Percentiles rank a stretch among this genome's conserved stretches.
Conservation (phyloP, 2,329 filamentous ascomycete genomes). For the Colletotrichum coccodes region DNA sequence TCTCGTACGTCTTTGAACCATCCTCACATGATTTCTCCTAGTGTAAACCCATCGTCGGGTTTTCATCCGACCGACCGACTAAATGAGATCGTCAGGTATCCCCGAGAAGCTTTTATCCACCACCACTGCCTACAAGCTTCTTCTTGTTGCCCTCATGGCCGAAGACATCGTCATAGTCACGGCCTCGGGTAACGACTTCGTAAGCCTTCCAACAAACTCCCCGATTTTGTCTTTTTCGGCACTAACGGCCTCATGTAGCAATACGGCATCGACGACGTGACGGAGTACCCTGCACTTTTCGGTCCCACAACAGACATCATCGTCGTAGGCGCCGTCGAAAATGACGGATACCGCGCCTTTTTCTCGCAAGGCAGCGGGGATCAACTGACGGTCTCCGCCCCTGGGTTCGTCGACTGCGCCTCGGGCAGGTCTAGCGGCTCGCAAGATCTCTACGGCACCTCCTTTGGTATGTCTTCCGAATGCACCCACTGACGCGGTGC, state of each 20-base stretch:
- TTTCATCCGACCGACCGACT: not conserved
- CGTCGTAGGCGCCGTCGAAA: slow-evolving; percentile 13
- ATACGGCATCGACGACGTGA: not conserved
- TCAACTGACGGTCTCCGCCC: slow-evolving; percentile 12
- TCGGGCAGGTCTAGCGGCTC: not conserved
- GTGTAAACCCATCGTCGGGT: no score
- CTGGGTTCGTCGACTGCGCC: not conserved
- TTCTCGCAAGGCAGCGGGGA: slow-evolving; percentile 11
- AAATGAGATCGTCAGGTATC: not conserved
- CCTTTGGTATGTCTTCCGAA: not conserved
- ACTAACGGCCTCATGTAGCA: not conserved
- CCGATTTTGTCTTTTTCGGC: no score
- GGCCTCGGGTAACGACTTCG: slow-evolving; percentile 10
- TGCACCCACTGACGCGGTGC: no score
- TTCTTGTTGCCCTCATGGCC: slow-evolving; percentile 5
- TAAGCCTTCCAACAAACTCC: not conserved
- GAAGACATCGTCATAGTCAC: slow-evolving; percentile 16
- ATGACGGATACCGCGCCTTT: not conserved
- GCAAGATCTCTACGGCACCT: not conserved
- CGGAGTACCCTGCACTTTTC: slow-evolving; percentile 12
- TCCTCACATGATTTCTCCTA: not conserved
- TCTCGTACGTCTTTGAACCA: not conserved
- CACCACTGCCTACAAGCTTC: not conserved
- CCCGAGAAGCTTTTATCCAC: not conserved
- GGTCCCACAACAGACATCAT: slow-evolving; percentile 8